These are phyloP conservation scores for Leishmania amazonensis DNA, from an alignment of 208 protist species.

Conservation along the genomic window DNA sequence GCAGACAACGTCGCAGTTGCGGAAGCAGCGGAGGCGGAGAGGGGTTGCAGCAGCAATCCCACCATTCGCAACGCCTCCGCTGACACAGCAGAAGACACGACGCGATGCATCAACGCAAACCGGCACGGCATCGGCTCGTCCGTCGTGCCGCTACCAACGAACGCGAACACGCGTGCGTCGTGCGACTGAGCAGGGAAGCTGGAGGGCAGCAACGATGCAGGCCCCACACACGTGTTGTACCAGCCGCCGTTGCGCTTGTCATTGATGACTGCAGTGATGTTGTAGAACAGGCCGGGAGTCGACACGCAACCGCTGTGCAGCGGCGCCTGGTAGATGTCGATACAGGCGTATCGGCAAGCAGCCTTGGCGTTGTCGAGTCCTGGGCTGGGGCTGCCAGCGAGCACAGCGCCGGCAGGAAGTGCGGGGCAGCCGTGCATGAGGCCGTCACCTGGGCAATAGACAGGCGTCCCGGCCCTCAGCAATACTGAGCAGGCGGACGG, in stretches of 20 bases:
- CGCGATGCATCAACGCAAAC: constrained; percentile 29
- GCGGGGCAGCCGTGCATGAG: constrained; percentile 32
- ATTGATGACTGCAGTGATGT: constrained; percentile 8
- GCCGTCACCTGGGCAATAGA: constrained; percentile 33
- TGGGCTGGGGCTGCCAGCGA: constrained; percentile 8
- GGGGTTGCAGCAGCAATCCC: constrained; percentile 1
- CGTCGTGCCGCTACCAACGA: constrained; percentile 28
- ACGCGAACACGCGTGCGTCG: constrained; percentile 15
- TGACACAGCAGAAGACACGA: constrained; percentile 17
- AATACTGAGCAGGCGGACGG: constrained; percentile 16
- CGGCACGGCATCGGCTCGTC: constrained; percentile 22
- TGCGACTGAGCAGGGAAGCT: neutral
- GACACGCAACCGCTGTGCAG: constrained; percentile 28
- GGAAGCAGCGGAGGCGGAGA: neutral
- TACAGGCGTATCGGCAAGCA: constrained; percentile 25
- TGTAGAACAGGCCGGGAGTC: constrained; percentile 15
- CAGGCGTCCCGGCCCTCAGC: neutral
- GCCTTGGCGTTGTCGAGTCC: neutral
- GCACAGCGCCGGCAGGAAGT: constrained; percentile 10
- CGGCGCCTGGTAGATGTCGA: constrained; percentile 19
- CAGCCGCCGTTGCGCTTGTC: constrained; percentile 21
- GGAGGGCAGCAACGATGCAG: constrained; percentile 6
- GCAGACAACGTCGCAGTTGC: neutral
- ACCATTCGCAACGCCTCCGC: neutral
- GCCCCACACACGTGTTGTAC: constrained; percentile 11